A percentile compares a stretch with the other conserved stretches of the same genome.
These are phyloP conservation scores for Pulveroboletus sp. DNA, from an alignment of 768 basidiomycete species.

Conservation along the genomic window DNA sequence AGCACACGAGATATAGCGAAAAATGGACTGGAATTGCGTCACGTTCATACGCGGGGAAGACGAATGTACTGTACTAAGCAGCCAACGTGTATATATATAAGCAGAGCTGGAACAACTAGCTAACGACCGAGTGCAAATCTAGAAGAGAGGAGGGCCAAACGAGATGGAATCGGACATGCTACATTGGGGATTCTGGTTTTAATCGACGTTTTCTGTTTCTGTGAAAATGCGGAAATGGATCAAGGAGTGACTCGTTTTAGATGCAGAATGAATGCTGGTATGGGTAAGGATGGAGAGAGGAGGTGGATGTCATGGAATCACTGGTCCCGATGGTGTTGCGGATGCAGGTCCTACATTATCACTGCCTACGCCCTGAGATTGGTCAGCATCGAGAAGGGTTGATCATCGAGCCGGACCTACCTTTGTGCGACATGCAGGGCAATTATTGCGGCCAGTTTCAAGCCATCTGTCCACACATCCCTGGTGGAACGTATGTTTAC, in stretches of 20 bases:
- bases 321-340: neutral
- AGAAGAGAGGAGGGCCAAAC: slow-evolving; percentile 4
- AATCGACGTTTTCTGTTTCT: slow-evolving; percentile 9
- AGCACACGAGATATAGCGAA: slow-evolving; percentile 13
- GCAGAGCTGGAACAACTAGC: slow-evolving; percentile 11
- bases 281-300: too few relatives aligned
- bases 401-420: slow-evolving; percentile 34
- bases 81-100: slow-evolving; percentile 27
- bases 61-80: slow-evolving; percentile 15
- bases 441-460: slow-evolving; percentile 80
- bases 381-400: neutral
- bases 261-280: slow-evolving; percentile 2
- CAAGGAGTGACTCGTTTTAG: slow-evolving; percentile 15
- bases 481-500: slow-evolving; percentile 89
- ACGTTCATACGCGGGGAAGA: slow-evolving; percentile 8
- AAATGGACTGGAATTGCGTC: slow-evolving; percentile 8
- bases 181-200: slow-evolving; percentile 15
- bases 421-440: slow-evolving; percentile 84
- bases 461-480: slow-evolving; percentile 88
- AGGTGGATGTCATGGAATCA: slow-evolving; percentile 9
- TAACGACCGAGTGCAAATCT: slow-evolving; percentile 8
- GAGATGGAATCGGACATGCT: slow-evolving; percentile 23
- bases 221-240: slow-evolving; percentile 9
- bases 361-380: slow-evolving; percentile 22
- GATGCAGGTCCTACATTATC: slow-evolving; percentile 16